Base-by-base conservation (phyloP, 495 filamentous ascomycete species). In the Aspergillus coremiiformis region DNA sequence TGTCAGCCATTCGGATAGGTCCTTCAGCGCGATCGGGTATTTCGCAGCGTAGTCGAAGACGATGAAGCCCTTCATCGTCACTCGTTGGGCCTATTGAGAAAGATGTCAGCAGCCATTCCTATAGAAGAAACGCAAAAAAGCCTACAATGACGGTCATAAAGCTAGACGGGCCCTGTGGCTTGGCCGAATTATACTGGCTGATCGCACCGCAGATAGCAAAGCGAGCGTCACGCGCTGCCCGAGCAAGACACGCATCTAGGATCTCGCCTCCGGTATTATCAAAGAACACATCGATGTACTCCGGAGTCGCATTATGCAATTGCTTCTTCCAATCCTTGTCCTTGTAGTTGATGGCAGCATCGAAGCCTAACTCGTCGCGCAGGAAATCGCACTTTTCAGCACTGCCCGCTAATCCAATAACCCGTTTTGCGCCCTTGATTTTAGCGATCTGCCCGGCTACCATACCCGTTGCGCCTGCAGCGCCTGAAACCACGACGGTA, bases 401-500 rank as follows among this genome's bases (percentile, higher is more conserved):
- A 43, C 63, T 72, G 6, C 78, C 78, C 5, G 77, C 76, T 27
- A 82, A 49, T 2, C 78, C 78, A 14, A 82, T 57, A 3, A 82
- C 77, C 39, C 69, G 54, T 62, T 64, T 73, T 2, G 77, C 77
- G 5, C 82, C 83, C 60, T 78, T 75, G 39, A 83, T 67, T 66
- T 81, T 84, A 2, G 80, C 80, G 61, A 87, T 85, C 68, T 89
- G 85, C 4, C 82, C 84, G 11, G 75, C 84, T 1, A 86, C 74
- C 54, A 76, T 80, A 0, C 85, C 86, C 8, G 84, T 87, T 0
- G 84, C 85, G 9, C 85, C 85, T 4, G 86, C 86, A 4, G 84
- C 84, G 1, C 81, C 83, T 19, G 80, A 83, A 0, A 86, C 78
- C 11, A 87, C 83, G 6, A 87, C 82, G 4, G 81, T 80, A 46